Evolutionary conservation across 1,284 basidiomycete genomes (phyloP), one percentile per base, ranked within the genome.

Genomic region (Leccinum fuscescens): DNA sequence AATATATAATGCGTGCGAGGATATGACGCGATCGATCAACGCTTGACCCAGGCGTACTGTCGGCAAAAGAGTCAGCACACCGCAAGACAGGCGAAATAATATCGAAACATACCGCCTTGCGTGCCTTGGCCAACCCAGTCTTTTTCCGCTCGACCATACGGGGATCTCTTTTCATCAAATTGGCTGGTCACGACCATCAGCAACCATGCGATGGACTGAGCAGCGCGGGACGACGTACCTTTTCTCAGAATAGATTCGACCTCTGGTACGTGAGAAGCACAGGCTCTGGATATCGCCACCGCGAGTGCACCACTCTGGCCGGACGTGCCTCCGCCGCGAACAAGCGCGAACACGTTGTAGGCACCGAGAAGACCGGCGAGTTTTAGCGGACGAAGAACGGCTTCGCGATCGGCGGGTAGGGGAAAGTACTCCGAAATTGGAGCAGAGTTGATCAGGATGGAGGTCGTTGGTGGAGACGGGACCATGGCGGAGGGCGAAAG

Each of bases 71-170:
- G 27, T 69, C 6, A 62, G 55, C n/a, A 56, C 11, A 17, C 5
- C 3, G 2, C 44, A 33, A 33, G 49, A 27, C 42, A 54, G 8
- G 3, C 6, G 12, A 20, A 24, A 29, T 33, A 2, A 37, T 24
- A 49, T 24, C 7, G 3, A n/a, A 15, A 88, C 91, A 57, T 76
- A 94, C 93, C 76, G 82, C 83, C 79, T 96, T 96, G 75, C 96
- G 88, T 63, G 96, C 93, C 81, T 98, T 98, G 64, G 89, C 86
- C 67, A 87, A 76, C 63, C 92, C 92, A 7, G 96, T 94, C 83
- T 98, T 98, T 80, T 99, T 99, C 67, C 96, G 85, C 80, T 99
- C 96, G 33, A 98, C 95, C 90, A 96, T 93, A 76, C 96, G 90
- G 52, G 94, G 93, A 79, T 99, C 96, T 71, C 96, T 88, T 75